Percentiles rank a stretch among this genome's conserved stretches.
phyloP scores from a whole-genome alignment of 2,329 filamentous ascomycete genomes.

The Clonostachys byssicola region DNA sequence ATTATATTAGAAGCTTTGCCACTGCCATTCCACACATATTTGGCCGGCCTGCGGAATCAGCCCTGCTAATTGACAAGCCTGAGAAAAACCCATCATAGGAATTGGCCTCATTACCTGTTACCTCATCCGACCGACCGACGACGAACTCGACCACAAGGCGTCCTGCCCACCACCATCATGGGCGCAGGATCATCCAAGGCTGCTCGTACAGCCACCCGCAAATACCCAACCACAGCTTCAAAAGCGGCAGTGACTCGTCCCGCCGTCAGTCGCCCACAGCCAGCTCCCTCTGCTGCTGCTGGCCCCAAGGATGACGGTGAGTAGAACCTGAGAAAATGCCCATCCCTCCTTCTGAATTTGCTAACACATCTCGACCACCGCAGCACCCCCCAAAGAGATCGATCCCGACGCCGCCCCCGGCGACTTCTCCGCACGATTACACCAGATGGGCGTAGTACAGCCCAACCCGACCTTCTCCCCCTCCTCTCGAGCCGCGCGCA shows the following conservation, averaged over 20 bases:
- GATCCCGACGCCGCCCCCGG: conserved; percentile 34
- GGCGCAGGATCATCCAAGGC: conserved; percentile 43
- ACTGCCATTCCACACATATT: too few relatives aligned
- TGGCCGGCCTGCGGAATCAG: too few relatives aligned
- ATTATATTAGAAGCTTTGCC: too few relatives aligned
- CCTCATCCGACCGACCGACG: too few relatives aligned
- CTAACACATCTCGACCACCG: conserved; percentile 21
- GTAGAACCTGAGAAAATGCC: conserved; percentile 4
- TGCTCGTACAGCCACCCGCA: conserved; percentile 31
- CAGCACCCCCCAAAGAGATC: conserved; percentile 23
- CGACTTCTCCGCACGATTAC: conserved; percentile 47
- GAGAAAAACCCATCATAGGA: too few relatives aligned
- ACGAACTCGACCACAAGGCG: too few relatives aligned
- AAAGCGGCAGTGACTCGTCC: background rate
- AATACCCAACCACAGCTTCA: conserved; percentile 34
- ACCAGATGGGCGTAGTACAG: conserved; percentile 49
- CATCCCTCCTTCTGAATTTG: background rate
- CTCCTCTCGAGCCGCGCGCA: conserved; percentile 36
- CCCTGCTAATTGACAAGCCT: too few relatives aligned
- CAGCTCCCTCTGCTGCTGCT: background rate
- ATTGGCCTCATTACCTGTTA: too few relatives aligned
- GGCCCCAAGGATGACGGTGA: conserved; percentile 22
- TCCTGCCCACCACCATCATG: conserved; percentile 18
- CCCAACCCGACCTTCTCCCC: conserved; percentile 50
- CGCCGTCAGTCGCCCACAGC: too few relatives aligned